phyloP scores from a whole-genome alignment of 1,284 basidiomycete genomes.

The Prillingera fragicola region DNA sequence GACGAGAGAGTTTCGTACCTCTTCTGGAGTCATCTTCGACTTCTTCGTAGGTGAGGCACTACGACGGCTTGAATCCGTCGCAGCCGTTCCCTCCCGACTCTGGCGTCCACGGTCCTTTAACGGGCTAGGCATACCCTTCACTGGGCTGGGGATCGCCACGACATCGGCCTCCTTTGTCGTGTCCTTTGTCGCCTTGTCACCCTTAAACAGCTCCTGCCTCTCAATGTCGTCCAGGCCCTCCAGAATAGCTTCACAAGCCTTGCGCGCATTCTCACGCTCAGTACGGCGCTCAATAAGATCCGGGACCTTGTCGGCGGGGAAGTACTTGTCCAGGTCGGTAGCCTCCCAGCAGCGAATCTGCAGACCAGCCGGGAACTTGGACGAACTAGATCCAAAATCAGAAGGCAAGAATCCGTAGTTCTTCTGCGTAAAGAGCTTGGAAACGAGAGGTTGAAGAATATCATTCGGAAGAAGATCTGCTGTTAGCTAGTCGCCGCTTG shows the following conservation, averaged over 20 bases:
- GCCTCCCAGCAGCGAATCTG: conserved; percentile 42
- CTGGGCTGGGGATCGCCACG: not conserved
- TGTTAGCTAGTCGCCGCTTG: not conserved
- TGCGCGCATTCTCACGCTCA: conserved; percentile 27
- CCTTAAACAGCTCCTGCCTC: conserved; percentile 31
- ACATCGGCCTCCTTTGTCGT: conserved; percentile 4
- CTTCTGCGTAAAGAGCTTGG: conserved; percentile 28
- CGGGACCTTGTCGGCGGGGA: conserved; percentile 24
- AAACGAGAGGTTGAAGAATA: conserved; percentile 21
- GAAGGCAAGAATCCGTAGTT: conserved; percentile 35
- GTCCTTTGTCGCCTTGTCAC: conserved; percentile 14
- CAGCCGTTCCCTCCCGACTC: conserved; percentile 28
- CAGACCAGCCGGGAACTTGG: conserved; percentile 30
- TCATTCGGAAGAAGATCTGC: conserved; percentile 22
- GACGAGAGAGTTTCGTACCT: conserved; percentile 30
- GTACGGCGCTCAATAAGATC: conserved; percentile 11
- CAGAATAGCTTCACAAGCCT: conserved; percentile 27
- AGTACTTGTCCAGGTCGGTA: conserved; percentile 26
- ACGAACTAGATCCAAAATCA: conserved; percentile 25
- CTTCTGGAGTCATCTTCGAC: conserved; percentile 32
- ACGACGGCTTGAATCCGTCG: conserved; percentile 21
- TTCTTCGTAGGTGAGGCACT: conserved; percentile 34
- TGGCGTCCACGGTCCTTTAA: conserved; percentile 7
- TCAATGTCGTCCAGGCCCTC: conserved; percentile 29
- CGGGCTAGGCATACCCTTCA: not conserved